These are phyloP conservation scores for Metschnikowia borealis DNA, from an alignment of 805 yeast species.

Conservation along the genomic window DNA sequence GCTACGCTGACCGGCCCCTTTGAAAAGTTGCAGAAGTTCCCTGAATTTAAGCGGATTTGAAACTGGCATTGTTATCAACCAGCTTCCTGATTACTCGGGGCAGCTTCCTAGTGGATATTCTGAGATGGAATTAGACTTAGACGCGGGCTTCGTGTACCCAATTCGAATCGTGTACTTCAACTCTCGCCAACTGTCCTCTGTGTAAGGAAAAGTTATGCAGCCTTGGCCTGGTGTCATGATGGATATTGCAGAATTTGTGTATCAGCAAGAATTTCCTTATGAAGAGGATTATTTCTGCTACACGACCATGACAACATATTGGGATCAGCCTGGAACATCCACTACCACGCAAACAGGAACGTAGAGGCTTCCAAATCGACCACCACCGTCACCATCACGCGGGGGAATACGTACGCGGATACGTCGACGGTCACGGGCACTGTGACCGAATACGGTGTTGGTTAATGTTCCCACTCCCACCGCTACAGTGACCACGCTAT, in stretches of 20 bases:
- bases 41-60: too few relatives aligned
- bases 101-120: conserved; percentile 4
- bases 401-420: neutral
- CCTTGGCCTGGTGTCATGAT: conserved; percentile 2
- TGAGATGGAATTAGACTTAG: neutral
- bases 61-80: neutral
- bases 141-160: neutral
- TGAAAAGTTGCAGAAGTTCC: too few relatives aligned
- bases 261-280: conserved; percentile 6
- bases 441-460: conserved; percentile 4
- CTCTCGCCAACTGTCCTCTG: conserved; percentile 10
- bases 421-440: conserved; percentile 6
- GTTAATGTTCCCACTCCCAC: conserved; percentile 9
- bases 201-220: neutral
- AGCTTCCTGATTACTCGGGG: conserved; percentile 9
- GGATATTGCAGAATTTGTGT: conserved; percentile 6
- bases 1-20: too few relatives aligned
- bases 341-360: conserved; percentile 10
- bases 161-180: conserved; percentile 1
- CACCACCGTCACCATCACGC: neutral
- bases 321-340: conserved; percentile 1
- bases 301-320: conserved; percentile 4
- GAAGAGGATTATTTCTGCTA: neutral
- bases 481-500: neutral
- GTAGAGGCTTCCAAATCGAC: conserved; percentile 6